Conservation (phyloP, 495 filamentous ascomycete genomes). For the Xylaria scruposa region DNA sequence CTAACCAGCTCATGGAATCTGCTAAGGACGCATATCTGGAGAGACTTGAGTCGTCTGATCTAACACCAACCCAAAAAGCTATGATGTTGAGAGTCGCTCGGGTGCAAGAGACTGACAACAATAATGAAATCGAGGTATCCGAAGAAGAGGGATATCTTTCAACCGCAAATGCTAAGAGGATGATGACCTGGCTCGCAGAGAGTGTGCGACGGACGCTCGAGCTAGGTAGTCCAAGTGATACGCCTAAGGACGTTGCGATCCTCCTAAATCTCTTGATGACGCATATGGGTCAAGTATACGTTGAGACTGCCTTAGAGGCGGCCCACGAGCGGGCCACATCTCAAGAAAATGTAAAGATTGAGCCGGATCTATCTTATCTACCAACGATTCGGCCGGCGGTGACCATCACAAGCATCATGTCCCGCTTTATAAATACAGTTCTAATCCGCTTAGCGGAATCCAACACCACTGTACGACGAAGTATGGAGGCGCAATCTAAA, state of each 20-base stretch:
- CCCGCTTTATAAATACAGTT: constrained; percentile 85
- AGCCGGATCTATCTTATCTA: constrained; percentile 89
- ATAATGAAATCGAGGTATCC: constrained; percentile 82
- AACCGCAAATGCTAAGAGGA: constrained; percentile 86
- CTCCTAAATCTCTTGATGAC: constrained; percentile 83
- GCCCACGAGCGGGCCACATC: constrained; percentile 75
- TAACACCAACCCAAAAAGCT: constrained; percentile 80
- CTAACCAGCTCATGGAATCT: constrained; percentile 79
- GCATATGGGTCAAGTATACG: constrained; percentile 91
- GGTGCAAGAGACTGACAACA: constrained; percentile 60
- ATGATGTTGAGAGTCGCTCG: constrained; percentile 88
- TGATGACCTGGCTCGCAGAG: constrained; percentile 98
- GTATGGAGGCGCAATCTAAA: constrained; percentile 86
- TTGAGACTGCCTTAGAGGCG: constrained; percentile 92
- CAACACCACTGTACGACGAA: constrained; percentile 86
- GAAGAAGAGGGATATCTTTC: constrained; percentile 87
- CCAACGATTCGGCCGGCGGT: constrained; percentile 79
- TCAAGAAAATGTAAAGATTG: constrained; percentile 77
- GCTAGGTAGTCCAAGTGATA: constrained; percentile 82
- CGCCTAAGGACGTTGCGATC: constrained; percentile 91
- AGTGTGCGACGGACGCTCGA: constrained; percentile 92
- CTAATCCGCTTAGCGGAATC: constrained; percentile 87
- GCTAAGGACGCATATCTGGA: constrained; percentile 86
- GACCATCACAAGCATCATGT: constrained; percentile 89
- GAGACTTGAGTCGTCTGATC: constrained; percentile 82